phyloP scores from a whole-genome alignment of 345 rosid species.

The Noccaea bulbosa region DNA sequence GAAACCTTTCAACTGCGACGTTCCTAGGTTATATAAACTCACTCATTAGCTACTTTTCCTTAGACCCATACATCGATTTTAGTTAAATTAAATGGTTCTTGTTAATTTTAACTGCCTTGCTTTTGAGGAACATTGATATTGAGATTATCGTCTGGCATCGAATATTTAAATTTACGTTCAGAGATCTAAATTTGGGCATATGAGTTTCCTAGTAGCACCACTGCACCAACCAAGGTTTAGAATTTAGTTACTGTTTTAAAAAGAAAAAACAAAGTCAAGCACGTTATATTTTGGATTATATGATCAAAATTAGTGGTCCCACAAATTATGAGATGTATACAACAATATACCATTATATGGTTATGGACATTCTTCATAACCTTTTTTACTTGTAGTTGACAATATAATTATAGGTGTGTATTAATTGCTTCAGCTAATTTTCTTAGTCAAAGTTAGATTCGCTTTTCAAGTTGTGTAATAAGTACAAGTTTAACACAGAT shows the following conservation, averaged over 20 bases:
- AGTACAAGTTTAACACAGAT: conserved; percentile 24
- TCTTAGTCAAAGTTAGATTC: background rate
- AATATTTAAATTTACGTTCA: conserved; percentile 2
- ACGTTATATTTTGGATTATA: conserved; percentile 13
- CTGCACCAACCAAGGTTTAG: background rate
- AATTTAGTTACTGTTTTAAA: background rate
- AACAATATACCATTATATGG: background rate
- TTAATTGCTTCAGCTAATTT: background rate
- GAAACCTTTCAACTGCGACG: conserved; percentile 82
- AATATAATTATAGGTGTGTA: background rate
- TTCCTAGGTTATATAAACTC: conserved; percentile 65
- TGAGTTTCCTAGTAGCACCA: background rate
- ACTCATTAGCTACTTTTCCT: conserved; percentile 11
- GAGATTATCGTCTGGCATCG: conserved; percentile 10
- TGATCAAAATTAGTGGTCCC: conserved; percentile 25
- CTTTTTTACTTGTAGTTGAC: background rate
- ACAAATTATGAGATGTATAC: background rate
- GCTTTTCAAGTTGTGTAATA: conserved; percentile 16
- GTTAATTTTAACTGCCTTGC: background rate
- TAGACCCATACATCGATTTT: background rate
- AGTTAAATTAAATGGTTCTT: background rate
- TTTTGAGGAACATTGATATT: conserved; percentile 17
- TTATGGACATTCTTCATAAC: background rate
- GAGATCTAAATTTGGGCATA: background rate
- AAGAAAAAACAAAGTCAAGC: background rate